Evolutionary conservation across 495 filamentous ascomycete species (phyloP).

Genomic region (Cercophora scortea): DNA sequence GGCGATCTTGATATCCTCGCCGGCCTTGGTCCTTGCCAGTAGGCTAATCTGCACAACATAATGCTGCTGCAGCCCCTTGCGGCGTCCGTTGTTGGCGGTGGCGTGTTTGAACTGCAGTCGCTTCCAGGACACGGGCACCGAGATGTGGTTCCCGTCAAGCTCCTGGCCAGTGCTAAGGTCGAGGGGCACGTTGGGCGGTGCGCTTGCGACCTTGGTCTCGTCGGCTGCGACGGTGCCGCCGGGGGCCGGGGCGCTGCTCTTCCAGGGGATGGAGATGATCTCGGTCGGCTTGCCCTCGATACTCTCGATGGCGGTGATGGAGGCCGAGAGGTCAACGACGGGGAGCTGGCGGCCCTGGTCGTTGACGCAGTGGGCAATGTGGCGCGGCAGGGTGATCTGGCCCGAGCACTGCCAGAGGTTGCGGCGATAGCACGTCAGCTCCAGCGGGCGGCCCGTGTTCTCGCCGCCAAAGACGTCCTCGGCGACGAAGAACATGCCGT

Average conservation of each 20-base stretch:
- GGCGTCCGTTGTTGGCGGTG: slow-evolving; percentile 74
- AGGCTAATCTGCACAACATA: slow-evolving; percentile 60
- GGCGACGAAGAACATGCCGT: slow-evolving; percentile 93
- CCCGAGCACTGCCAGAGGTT: slow-evolving; percentile 89
- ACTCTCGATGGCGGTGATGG: slow-evolving; percentile 80
- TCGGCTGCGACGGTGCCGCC: slow-evolving; percentile 30
- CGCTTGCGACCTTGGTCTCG: slow-evolving; percentile 39
- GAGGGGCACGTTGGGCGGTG: slow-evolving; percentile 54
- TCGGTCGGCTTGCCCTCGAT: slow-evolving; percentile 83
- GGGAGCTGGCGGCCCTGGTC: slow-evolving; percentile 71
- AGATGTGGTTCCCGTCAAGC: slow-evolving; percentile 58
- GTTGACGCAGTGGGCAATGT: slow-evolving; percentile 64
- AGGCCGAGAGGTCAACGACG: slow-evolving; percentile 65
- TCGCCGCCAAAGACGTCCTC: slow-evolving; percentile 54
- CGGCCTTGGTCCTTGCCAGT: slow-evolving; percentile 50
- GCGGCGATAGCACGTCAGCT: slow-evolving; percentile 85
- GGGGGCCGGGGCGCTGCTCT: slow-evolving; percentile 59
- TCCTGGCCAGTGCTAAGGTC: slow-evolving; percentile 65
- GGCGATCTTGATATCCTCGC: slow-evolving; percentile 49
- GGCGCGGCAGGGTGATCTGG: slow-evolving; percentile 66
- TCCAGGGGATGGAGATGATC: slow-evolving; percentile 91
- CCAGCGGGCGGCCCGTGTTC: slow-evolving; percentile 52
- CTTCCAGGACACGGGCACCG: slow-evolving; percentile 81
- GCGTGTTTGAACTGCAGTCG: slow-evolving; percentile 86
- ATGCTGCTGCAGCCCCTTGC: slow-evolving; percentile 65